Conservation (phyloP, 768 basidiomycete genomes). For the Russula earlei region DNA sequence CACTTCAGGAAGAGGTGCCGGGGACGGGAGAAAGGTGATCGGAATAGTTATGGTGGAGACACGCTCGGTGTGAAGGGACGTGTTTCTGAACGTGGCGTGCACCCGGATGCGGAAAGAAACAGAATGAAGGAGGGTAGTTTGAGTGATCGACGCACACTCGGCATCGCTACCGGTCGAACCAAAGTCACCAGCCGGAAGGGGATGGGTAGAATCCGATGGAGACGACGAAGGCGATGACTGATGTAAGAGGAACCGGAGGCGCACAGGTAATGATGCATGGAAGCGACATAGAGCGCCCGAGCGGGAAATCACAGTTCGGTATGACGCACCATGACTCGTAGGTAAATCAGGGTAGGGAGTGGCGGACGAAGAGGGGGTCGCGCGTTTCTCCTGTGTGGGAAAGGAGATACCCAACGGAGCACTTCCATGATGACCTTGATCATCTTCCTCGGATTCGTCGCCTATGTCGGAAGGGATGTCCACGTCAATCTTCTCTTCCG, state of each 20-base stretch:
- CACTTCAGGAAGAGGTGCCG: constrained; percentile 72
- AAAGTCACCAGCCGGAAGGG: constrained; percentile 34
- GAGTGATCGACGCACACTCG: constrained; percentile 69
- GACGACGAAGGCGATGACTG: constrained; percentile 43
- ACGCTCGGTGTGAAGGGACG: constrained; percentile 55
- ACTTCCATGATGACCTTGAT: constrained; percentile 34
- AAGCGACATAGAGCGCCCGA: constrained; percentile 92
- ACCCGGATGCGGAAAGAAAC: constrained; percentile 70
- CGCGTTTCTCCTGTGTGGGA: constrained; percentile 21
- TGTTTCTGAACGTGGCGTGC: constrained; percentile 69
- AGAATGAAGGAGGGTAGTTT: constrained; percentile 74
- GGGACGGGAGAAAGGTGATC: constrained; percentile 59
- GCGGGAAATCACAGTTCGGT: constrained; percentile 55
- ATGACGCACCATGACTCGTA: constrained; percentile 21
- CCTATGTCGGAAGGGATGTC: constrained; percentile 20
- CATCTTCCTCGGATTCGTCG: constrained; percentile 20
- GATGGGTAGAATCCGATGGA: constrained; percentile 37
- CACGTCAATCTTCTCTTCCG: constrained; percentile 13
- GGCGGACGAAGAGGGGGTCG: constrained; percentile 21
- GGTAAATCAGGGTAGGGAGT: constrained; percentile 23
- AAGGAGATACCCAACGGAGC: constrained; percentile 25
- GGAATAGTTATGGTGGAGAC: constrained; percentile 59
- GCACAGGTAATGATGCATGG: constrained; percentile 65
- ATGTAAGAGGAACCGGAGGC: constrained; percentile 74
- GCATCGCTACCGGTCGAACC: constrained; percentile 45